Base-by-base conservation (phyloP, 331 rosid species). In the Acacia concinna region DNA sequence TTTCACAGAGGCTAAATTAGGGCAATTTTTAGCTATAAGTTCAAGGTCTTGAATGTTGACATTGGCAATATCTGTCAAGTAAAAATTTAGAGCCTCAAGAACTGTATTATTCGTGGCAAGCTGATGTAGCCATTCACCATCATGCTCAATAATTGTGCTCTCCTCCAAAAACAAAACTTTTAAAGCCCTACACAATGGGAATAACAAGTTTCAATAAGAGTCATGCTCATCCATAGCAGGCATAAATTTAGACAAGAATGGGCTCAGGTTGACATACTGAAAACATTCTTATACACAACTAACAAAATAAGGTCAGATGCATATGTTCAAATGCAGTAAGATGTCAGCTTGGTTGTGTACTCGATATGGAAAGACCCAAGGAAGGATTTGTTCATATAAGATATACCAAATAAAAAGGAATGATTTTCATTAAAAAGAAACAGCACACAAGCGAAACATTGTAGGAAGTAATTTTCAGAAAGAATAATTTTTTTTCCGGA, bases 161-260 rank as follows among this genome's bases (percentile, higher is more conserved):
- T 95, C 99, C 87, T 95, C 99, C 94, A 95, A 47, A 86, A 93
- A 81, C 85, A 95, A 86, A 34, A 88, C 86, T 77, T 51, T 93
- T 80, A 95, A 91, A 75, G 31, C 86, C 91, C 99, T 95, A 89
- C 34, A 41, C 44, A 23, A 63, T 35, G 60, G 20, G 68, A 84
- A 47, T 4, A 67, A 21, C 17, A 83, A 47, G 73, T 67, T 51
- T 73, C n/a, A 27, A 20, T 60, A 41, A 73, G 60, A 66, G 28
- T 3, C 68, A 70, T 74, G 28, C 57, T n/a, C 64, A 47, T 46
- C 59, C 27, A 64, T 27, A 64, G 31, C 74, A 40, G 63, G 52
- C 67, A 67, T 35, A 66, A 15, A 28, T 56, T 59, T 30, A 41
- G 21, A 71, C 27, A 84, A 79, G n/a, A 72, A 83, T 27, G 2